A percentile compares a stretch with the other conserved stretches of the same genome.
phyloP scores from a whole-genome alignment of 2,329 filamentous ascomycete genomes.

The Parasarocladium wereldwijsianum region DNA sequence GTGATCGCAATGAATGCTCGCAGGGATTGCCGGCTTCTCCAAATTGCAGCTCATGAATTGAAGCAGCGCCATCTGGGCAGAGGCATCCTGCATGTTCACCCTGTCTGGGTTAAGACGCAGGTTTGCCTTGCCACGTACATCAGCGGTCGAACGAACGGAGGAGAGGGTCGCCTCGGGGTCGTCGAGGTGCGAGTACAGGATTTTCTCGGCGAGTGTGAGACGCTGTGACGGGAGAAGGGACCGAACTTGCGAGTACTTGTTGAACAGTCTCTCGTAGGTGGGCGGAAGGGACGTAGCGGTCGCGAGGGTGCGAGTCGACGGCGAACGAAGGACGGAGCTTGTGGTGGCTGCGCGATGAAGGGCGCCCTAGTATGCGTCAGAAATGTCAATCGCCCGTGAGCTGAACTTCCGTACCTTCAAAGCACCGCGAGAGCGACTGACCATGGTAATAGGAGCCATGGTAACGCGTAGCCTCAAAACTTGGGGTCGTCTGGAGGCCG shows the following conservation, averaged over 20 bases:
- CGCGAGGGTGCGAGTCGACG: constrained; percentile 22
- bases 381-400: too few species aligned
- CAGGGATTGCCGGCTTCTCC: constrained; percentile 77
- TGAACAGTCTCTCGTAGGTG: constrained; percentile 70
- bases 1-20: constrained; percentile 97
- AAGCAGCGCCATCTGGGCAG: constrained; percentile 92
- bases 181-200: constrained; percentile 90
- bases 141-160: constrained; percentile 68
- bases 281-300: constrained; percentile 36
- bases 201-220: constrained; percentile 92
- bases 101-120: constrained; percentile 94
- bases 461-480: constrained; percentile 7
- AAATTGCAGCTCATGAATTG: constrained; percentile 98
- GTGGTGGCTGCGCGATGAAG: constrained; percentile 18
- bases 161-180: constrained; percentile 77
- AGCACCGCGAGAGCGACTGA: constrained; percentile 30
- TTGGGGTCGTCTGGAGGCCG: constrained; percentile 1
- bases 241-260: constrained; percentile 60
- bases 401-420: too few species aligned
- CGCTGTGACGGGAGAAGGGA: constrained; percentile 51
- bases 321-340: constrained; percentile 16
- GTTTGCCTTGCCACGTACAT: constrained; percentile 77
- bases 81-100: constrained; percentile 98
- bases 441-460: constrained; percentile 37
- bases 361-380: constrained; percentile 16